phyloP scores from a whole-genome alignment of 2,329 filamentous ascomycete genomes.

The Xylaria sp. region DNA sequence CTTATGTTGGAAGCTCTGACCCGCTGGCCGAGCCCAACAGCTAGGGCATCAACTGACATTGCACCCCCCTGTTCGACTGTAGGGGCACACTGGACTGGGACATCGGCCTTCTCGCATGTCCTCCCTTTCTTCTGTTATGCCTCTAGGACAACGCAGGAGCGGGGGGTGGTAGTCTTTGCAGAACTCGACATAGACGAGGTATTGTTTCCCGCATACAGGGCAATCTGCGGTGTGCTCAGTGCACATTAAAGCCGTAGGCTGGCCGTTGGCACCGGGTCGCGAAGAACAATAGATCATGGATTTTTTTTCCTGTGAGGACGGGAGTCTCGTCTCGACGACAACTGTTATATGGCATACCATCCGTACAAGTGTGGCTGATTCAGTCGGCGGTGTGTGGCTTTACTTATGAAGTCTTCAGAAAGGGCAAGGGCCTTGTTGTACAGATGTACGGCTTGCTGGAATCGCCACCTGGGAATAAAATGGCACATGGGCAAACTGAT shows the following conservation, averaged over 20 bases:
- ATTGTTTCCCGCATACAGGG: slow-evolving; percentile 62
- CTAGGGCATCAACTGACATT: slow-evolving; percentile 51
- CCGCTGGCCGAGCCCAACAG: slow-evolving; percentile 1
- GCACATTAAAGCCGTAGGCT: slow-evolving; percentile 56
- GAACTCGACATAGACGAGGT: slow-evolving; percentile 61
- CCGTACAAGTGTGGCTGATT: slow-evolving; percentile 31
- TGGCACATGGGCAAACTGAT: slow-evolving; percentile 22
- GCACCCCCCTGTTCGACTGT: slow-evolving; percentile 59
- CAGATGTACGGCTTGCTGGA: slow-evolving; percentile 15
- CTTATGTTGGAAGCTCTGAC: slow-evolving; percentile 2
- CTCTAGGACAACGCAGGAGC: slow-evolving; percentile 49
- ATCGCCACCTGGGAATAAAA: slow-evolving; percentile 23
- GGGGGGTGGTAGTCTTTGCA: slow-evolving; percentile 56
- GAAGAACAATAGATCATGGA: slow-evolving; percentile 22
- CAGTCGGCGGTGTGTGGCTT: slow-evolving; percentile 26
- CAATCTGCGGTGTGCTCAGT: slow-evolving; percentile 59
- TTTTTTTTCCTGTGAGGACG: slow-evolving; percentile 27
- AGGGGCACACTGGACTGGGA: slow-evolving; percentile 62
- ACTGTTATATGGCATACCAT: slow-evolving; percentile 31
- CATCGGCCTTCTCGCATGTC: slow-evolving; percentile 58
- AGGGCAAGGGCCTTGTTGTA: slow-evolving; percentile 23
- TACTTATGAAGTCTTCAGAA: slow-evolving; percentile 24
- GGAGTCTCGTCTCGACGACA: slow-evolving; percentile 26
- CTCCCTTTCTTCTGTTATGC: slow-evolving; percentile 42
- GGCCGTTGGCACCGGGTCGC: slow-evolving; percentile 20